Conservation (phyloP, 2,329 filamentous ascomycete species). For the Aaosphaeria pasadenensis region DNA sequence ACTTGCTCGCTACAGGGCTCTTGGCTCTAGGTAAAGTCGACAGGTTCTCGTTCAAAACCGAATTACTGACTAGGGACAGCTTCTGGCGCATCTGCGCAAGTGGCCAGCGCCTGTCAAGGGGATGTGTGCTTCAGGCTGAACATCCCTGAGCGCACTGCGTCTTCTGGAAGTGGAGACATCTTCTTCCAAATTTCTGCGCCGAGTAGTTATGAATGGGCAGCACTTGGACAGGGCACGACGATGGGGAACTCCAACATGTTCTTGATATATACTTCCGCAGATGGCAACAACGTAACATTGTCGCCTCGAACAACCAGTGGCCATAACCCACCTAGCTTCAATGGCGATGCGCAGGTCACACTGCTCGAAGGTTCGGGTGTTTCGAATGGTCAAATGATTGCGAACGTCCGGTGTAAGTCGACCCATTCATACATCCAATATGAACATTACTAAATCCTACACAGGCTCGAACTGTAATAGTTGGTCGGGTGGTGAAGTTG, state of each 20-base stretch:
- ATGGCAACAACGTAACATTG: slow-evolving; percentile 55
- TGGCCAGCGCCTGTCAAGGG: slow-evolving; percentile 22
- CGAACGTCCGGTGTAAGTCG: slow-evolving; percentile 54
- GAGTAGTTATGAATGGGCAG: slow-evolving; percentile 52
- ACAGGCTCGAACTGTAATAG: slow-evolving; percentile 50
- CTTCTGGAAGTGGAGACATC: slow-evolving; percentile 52
- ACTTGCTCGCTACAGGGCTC: slow-evolving; percentile 10
- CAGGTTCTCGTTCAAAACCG: background rate
- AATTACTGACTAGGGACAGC: slow-evolving; percentile 11
- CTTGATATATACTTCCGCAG: slow-evolving; percentile 53
- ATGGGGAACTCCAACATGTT: slow-evolving; percentile 60
- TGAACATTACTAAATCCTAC: slow-evolving; percentile 6
- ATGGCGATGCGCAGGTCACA: slow-evolving; percentile 43
- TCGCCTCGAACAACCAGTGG: slow-evolving; percentile 51
- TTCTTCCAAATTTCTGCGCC: slow-evolving; percentile 58
- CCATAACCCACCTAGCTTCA: slow-evolving; percentile 42
- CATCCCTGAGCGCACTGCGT: slow-evolving; percentile 52
- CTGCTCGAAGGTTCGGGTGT: slow-evolving; percentile 55
- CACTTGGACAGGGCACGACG: slow-evolving; percentile 52
- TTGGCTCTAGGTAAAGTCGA: slow-evolving; percentile 23
- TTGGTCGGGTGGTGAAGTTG: slow-evolving; percentile 53
- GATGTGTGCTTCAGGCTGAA: slow-evolving; percentile 51
- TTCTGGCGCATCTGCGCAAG: slow-evolving; percentile 25
- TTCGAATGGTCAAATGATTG: slow-evolving; percentile 50
- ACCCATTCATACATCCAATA: background rate